Evolutionary conservation across 441 rosid species (phyloP).

Genomic region (Pelargonium citronellum): DNA sequence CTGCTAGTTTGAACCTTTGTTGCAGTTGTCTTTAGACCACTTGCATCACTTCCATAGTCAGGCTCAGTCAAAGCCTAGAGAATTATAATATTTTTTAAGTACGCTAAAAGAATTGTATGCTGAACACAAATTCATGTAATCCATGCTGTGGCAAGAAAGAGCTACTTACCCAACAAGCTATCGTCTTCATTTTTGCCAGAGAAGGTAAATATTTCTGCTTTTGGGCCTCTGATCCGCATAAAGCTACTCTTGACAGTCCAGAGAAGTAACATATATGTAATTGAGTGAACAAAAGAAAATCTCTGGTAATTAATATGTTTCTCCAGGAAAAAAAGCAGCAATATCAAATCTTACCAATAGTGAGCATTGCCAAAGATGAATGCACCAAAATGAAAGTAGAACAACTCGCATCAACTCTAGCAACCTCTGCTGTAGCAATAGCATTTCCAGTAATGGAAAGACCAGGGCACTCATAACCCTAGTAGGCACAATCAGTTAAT

Average conservation of each 20-base stretch:
- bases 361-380: conserved; percentile 84
- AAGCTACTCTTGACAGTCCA: conserved; percentile 43
- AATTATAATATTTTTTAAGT: conserved; percentile 10
- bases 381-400: conserved; percentile 81
- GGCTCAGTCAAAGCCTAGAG: conserved; percentile 89
- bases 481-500: conserved; percentile 24
- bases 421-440: conserved; percentile 60
- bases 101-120: neutral
- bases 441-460: conserved; percentile 67
- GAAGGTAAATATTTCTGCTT: conserved; percentile 78
- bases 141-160: conserved; percentile 8
- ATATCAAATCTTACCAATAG: conserved; percentile 53
- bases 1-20: conserved; percentile 49
- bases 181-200: conserved; percentile 59
- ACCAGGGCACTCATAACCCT: conserved; percentile 97
- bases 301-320: neutral
- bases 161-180: conserved; percentile 78
- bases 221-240: conserved; percentile 88
- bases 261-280: conserved; percentile 19
- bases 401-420: conserved; percentile 96
- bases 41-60: conserved; percentile 92
- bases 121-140: conserved; percentile 6
- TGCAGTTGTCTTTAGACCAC: conserved; percentile 66
- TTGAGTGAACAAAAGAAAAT: neutral
- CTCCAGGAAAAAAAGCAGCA: neutral